Evolutionary conservation across 176 grass and related monocot species (phyloP), one percentile per base, ranked within the genome.

Genomic region (Carex scoparia): DNA sequence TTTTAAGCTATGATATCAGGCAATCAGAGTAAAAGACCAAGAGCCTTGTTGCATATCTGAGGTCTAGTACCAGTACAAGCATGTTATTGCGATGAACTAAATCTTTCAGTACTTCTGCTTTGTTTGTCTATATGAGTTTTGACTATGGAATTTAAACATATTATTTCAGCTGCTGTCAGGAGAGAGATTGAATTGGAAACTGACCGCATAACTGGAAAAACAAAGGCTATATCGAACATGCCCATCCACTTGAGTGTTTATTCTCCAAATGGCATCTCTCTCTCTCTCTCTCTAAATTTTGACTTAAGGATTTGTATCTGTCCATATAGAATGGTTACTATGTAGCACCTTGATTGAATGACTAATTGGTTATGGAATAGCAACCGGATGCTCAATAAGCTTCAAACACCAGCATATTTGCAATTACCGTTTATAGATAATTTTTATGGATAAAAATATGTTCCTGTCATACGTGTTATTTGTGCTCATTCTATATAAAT

Each of bases 191-290:
- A 92, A 61, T 76, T 92, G 84, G 93, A 99, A 88, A 99, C 97
- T 80, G 97, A 99, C 28, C 93, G 97, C 65, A 96, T 99, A 56
- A 96, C 97, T 90, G 97, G 93, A 61, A 99, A 99, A 89, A 79
- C 97, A 75, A 99, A 96, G 83, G 90, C 93, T 64, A 99, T 99
- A 94, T 99, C 97, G 72, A 99, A 99, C 85, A 81, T 91, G 87
- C 97, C 93, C 23, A 99, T 99, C 87, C 97, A 99, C 79, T 86
- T 99, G 88, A 99, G 97, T 86, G 93, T 99, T 86, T 96, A 96
- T 85, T 99, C 97, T 63, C 97, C 97, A 91, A 84, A 99, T 87
- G 97, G 97, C 91, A 84, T 87, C 84, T 82, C 9, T 79, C 56
- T 28, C 53, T 88, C 38, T 18, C 30, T 82, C 32, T 61, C 19